These are phyloP conservation scores for Picochlorum sp. DNA, from an alignment of 139 green algal species.

Conservation along the genomic window DNA sequence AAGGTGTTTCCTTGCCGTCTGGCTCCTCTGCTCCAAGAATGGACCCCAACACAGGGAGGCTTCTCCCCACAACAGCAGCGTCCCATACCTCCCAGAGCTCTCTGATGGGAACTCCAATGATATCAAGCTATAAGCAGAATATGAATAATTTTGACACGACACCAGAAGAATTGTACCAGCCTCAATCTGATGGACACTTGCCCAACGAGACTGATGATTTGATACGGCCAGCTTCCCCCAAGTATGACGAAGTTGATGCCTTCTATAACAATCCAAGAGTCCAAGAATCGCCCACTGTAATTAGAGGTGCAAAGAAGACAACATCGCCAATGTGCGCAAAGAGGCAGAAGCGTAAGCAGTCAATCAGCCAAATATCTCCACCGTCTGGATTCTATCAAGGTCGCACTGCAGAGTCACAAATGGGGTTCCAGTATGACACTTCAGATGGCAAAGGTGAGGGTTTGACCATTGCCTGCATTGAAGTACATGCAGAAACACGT, in stretches of 20 bases:
- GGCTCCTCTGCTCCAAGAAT: conserved; percentile 20
- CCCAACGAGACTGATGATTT: conserved; percentile 13
- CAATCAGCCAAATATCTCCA: conserved; percentile 32
- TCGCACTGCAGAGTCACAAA: conserved; percentile 54
- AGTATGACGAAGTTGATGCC: conserved; percentile 83
- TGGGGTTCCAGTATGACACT: conserved; percentile 52
- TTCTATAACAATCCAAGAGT: conserved; percentile 48
- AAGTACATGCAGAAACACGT: conserved; percentile 69
- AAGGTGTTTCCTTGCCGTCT: too few species aligned
- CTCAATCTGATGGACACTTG: not conserved
- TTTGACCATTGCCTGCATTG: conserved; percentile 62
- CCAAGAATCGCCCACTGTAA: not conserved
- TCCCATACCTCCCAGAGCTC: not conserved
- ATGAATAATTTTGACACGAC: not conserved
- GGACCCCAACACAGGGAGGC: conserved; percentile 70
- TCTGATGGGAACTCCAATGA: not conserved
- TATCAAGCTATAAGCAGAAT: not conserved
- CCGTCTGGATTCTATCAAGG: conserved; percentile 14
- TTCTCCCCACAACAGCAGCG: conserved; percentile 23
- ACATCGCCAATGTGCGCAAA: not conserved
- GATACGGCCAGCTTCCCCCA: conserved; percentile 68
- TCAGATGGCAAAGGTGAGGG: conserved; percentile 56
- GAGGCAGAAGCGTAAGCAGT: not conserved
- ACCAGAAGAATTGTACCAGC: not conserved
- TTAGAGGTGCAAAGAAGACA: not conserved